Conservation (phyloP, 1,284 basidiomycete species). For the Fistulina hepatica region DNA sequence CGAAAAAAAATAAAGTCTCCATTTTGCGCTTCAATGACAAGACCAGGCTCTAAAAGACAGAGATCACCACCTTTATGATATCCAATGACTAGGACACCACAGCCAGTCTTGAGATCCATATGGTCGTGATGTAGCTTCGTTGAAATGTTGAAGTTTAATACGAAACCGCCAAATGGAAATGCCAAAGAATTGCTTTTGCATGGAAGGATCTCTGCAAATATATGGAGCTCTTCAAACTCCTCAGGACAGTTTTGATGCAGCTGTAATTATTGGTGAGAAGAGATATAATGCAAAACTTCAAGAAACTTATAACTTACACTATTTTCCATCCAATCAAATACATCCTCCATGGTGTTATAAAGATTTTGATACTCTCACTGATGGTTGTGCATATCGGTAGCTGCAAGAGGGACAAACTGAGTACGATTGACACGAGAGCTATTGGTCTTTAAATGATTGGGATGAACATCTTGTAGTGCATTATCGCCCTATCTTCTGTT, state of each 20-base stretch:
- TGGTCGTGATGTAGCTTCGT: constrained; percentile 18
- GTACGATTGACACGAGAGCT: neutral
- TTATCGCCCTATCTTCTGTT: too few species aligned
- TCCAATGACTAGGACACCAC: constrained; percentile 16
- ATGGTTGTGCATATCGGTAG: neutral
- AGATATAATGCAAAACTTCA: neutral
- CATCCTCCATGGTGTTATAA: neutral
- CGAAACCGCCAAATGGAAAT: constrained; percentile 18
- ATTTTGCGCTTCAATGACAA: constrained; percentile 14
- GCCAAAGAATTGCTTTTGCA: constrained; percentile 8
- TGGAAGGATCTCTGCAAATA: neutral
- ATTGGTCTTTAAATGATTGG: neutral
- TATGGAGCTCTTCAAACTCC: neutral
- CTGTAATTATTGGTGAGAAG: neutral
- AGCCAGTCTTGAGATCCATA: constrained; percentile 17
- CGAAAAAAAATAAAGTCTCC: constrained; percentile 17
- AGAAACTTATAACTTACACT: neutral
- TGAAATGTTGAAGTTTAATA: constrained; percentile 18
- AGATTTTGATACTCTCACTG: neutral
- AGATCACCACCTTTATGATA: constrained; percentile 17
- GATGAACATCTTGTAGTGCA: neutral
- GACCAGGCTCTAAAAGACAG: constrained; percentile 15
- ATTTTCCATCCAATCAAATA: neutral
- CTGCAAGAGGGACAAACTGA: neutral
- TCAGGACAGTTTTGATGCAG: neutral